Evolutionary conservation across 2,329 filamentous ascomycete genomes (phyloP).

Genomic region (Leptographium procerum): DNA sequence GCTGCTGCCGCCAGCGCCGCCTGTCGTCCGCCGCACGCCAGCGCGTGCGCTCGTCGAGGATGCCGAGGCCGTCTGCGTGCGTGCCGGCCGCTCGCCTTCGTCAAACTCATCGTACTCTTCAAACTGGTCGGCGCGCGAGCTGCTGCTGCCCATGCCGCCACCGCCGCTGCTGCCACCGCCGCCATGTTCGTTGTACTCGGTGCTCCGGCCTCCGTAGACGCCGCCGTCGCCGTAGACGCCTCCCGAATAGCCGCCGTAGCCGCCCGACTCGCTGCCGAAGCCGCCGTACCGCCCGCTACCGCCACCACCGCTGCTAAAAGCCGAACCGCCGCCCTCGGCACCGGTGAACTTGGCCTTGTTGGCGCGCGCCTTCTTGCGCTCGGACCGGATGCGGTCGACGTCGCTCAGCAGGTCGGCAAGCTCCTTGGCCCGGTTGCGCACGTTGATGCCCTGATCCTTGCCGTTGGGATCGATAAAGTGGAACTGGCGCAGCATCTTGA

Average conservation of each 20-base stretch:
- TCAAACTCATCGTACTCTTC: slow-evolving; percentile 98
- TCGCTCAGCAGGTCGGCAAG: slow-evolving; percentile 87
- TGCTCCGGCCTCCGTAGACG: slow-evolving; percentile 71
- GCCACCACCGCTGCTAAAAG: slow-evolving; percentile 32
- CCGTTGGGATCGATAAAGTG: slow-evolving; percentile 94
- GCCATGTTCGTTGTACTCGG: slow-evolving; percentile 53
- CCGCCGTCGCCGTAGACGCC: slow-evolving; percentile 93
- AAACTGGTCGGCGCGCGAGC: slow-evolving; percentile 59
- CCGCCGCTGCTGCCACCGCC: not conserved
- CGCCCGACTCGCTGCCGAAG: slow-evolving; percentile 74
- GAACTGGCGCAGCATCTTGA: slow-evolving; percentile 98
- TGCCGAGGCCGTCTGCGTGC: slow-evolving; percentile 20
- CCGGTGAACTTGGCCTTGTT: slow-evolving; percentile 94
- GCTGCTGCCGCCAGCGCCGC: slow-evolving; percentile 16
- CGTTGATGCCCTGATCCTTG: slow-evolving; percentile 97
- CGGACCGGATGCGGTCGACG: slow-evolving; percentile 71
- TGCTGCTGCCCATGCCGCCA: slow-evolving; percentile 23
- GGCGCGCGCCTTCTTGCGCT: slow-evolving; percentile 79
- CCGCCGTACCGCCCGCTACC: slow-evolving; percentile 62
- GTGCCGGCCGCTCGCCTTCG: slow-evolving; percentile 45
- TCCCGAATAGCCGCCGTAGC: slow-evolving; percentile 50
- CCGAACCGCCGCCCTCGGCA: slow-evolving; percentile 64
- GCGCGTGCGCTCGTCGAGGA: slow-evolving; percentile 33
- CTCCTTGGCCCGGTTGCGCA: slow-evolving; percentile 93
- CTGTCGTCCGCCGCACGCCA: slow-evolving; percentile 21